Base-by-base conservation (phyloP, 164 flowering plant genomes). In the Brasenia schreberi region DNA sequence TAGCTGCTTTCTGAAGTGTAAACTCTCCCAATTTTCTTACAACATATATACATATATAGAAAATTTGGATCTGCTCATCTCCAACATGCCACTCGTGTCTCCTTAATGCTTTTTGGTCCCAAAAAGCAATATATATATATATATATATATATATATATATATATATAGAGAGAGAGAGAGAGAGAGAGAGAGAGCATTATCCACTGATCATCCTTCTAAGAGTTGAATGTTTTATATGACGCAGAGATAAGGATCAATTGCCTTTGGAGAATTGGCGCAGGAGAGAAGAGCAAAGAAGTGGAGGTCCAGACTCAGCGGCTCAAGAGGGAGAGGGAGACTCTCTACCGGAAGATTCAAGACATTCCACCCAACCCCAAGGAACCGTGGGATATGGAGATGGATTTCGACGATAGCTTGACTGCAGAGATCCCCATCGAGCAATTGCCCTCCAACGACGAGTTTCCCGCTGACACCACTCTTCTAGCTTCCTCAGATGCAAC, bases 381-480 rank as follows among this genome's bases (percentile, higher is more conserved):
- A 64, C 99, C 99, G 5, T 95, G 99, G 99, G 99, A 92, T 77
- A 66, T 72, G n/a, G 99, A 95, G 72, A 86, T 95, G 82, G 99
- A 87, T 76, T 86, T 80, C 73, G 98, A 95, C 76, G 99, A 95
- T 68, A 59, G 85, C 17, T 75, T 92, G 78, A 95, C 98, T 64
- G 87, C 88, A 0, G 84, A 74, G 77, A 84, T 95, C 67, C 96
- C 96, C 33, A 79, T 69, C 6, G 91, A 92, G 64, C 97, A 88
- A 75, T 76, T 74, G 4, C 86, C 88, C 0, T 97, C 90, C 39
- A 27, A 33, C 10, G 5, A 42, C 19, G 61, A 52, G 18, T 18
- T 7, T 23, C 69, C 65, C 18, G 66, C n/a, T n/a, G 73, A 18
- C 56, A 72, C 64, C 56, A 64, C 59, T 49, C 14, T 67, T 9